Evolutionary conservation across 2,329 filamentous ascomycete genomes (phyloP).

Genomic region (Lasiodiplodia sp.): DNA sequence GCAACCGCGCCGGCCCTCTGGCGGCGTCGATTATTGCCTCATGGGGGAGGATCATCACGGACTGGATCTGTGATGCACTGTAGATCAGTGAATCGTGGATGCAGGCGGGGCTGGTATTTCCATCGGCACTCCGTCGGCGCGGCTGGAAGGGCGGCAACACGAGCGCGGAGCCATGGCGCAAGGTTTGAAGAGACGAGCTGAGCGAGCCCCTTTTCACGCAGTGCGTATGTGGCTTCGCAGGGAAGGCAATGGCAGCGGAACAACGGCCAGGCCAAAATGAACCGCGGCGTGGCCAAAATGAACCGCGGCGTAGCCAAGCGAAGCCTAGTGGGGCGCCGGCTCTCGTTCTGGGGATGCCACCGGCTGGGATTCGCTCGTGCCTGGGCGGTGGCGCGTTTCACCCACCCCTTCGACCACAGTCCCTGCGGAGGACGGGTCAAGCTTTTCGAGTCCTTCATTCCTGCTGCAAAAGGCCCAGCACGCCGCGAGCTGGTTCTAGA

Average conservation of each 20-base stretch:
- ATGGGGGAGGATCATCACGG: slow-evolving; percentile 8
- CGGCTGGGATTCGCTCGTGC: slow-evolving; percentile 25
- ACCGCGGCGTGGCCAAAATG: neutral
- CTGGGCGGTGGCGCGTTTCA: slow-evolving; percentile 26
- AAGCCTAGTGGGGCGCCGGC: slow-evolving; percentile 12
- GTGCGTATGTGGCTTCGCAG: slow-evolving; percentile 18
- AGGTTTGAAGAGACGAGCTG: slow-evolving; percentile 10
- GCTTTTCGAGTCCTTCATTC: slow-evolving; percentile 27
- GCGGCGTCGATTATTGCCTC: slow-evolving; percentile 11
- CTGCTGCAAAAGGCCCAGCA: neutral
- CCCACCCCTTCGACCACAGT: slow-evolving; percentile 4
- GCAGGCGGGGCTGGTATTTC: slow-evolving; percentile 1
- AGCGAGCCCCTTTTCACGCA: neutral
- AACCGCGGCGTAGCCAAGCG: slow-evolving; percentile 1
- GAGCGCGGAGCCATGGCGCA: neutral
- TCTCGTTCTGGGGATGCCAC: neutral
- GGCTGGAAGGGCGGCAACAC: neutral
- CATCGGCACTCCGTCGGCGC: neutral
- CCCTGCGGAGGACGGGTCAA: slow-evolving; percentile 17
- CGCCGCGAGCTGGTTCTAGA: slow-evolving; percentile 2
- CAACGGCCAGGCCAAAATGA: slow-evolving; percentile 11
- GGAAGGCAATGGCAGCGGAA: slow-evolving; percentile 18
- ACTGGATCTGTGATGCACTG: slow-evolving; percentile 24
- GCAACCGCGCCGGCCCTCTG: slow-evolving; percentile 1
- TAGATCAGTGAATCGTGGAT: slow-evolving; percentile 15